phyloP scores from a whole-genome alignment of 768 basidiomycete species.

The Phylloporus sp. region DNA sequence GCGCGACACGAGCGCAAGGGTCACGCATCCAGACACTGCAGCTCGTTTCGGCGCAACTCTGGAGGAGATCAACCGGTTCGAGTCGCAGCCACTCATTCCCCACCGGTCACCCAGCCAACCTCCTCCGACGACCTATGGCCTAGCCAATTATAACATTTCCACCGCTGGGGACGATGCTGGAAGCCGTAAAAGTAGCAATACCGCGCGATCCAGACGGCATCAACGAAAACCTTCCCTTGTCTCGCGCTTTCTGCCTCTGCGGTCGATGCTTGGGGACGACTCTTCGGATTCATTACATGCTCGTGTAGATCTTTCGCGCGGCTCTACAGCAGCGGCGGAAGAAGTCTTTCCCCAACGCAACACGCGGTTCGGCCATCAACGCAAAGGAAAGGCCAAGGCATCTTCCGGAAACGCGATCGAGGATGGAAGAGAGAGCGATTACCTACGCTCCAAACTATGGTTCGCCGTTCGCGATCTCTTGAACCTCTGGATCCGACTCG shows the following conservation, averaged over 20 bases:
- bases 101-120: conserved; percentile 21
- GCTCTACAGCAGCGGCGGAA: conserved; percentile 34
- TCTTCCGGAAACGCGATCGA: conserved; percentile 19
- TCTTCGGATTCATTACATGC: conserved; percentile 2
- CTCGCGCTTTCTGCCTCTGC: conserved; percentile 35
- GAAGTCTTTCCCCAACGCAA: conserved; percentile 30
- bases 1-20: not conserved
- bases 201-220: conserved; percentile 15
- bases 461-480: conserved; percentile 29
- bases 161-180: conserved; percentile 22
- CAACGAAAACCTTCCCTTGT: conserved; percentile 30
- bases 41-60: conserved; percentile 4
- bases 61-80: conserved; percentile 11
- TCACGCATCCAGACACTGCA: not conserved
- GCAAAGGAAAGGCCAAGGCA: conserved; percentile 7
- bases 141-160: conserved; percentile 1
- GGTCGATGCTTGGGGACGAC: conserved; percentile 5
- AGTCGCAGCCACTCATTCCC: conserved; percentile 29
- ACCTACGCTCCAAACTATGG: conserved; percentile 84
- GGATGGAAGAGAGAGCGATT: conserved; percentile 59
- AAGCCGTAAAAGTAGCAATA: conserved; percentile 25
- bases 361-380: conserved; percentile 1
- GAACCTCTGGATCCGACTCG: not conserved
- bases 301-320: conserved; percentile 1
- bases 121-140: conserved; percentile 18